Evolutionary conservation across 768 basidiomycete species (phyloP).

Genomic region (Calvatia gigantea): DNA sequence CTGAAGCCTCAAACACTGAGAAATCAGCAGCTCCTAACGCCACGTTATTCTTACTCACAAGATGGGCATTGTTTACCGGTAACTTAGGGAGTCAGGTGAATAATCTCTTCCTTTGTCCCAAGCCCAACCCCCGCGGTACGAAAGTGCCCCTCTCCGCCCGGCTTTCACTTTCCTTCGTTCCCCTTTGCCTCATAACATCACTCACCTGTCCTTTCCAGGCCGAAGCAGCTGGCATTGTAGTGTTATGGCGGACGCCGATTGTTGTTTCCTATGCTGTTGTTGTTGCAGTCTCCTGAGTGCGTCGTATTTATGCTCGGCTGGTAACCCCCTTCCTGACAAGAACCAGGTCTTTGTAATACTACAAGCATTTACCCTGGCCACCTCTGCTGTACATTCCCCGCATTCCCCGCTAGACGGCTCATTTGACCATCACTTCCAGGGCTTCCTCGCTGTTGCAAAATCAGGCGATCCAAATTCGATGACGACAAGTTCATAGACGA

Average conservation of each 20-base stretch:
- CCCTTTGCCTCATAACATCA: no score
- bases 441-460: background rate
- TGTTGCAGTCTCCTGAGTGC: constrained; percentile 5
- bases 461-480: background rate
- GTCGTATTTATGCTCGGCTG: background rate
- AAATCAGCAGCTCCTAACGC: no score
- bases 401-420: background rate
- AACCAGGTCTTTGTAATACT: constrained; percentile 6
- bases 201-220: no score
- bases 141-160: no score
- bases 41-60: no score
- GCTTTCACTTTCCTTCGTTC: no score
- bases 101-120: no score
- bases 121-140: no score
- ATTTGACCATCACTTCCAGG: background rate
- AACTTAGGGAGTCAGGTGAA: no score
- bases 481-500: constrained; percentile 10
- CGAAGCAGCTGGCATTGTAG: background rate
- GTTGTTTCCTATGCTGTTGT: constrained; percentile 7
- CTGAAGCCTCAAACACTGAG: no score
- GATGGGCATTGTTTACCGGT: no score
- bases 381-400: background rate
- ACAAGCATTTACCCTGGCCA: background rate
- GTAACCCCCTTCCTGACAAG: background rate
- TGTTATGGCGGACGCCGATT: constrained; percentile 6